Conservation (phyloP, 1,139 yeast species). For the Yamadazyma mexicana region DNA sequence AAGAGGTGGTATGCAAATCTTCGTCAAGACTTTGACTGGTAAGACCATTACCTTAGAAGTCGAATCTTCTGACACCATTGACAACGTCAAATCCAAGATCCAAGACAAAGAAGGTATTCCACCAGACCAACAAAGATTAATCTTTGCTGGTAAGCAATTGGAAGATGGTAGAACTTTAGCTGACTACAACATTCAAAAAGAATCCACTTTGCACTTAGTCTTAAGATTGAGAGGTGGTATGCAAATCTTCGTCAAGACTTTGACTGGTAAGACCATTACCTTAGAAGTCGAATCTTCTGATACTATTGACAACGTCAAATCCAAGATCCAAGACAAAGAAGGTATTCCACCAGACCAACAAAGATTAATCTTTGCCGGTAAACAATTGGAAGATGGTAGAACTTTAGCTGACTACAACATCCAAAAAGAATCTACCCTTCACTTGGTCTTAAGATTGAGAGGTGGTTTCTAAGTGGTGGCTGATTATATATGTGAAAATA, state of each 20-base stretch:
- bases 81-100: conserved; percentile 95
- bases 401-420: conserved; percentile 48
- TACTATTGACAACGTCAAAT: conserved; percentile 79
- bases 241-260: conserved; percentile 87
- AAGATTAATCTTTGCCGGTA: conserved; percentile 94
- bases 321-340: conserved; percentile 96
- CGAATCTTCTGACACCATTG: conserved; percentile 37
- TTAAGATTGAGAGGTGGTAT: conserved; percentile 98
- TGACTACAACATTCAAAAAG: conserved; percentile 35
- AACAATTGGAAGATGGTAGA: conserved; percentile 96
- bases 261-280: conserved; percentile 84
- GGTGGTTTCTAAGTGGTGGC: conserved; percentile 48
- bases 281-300: conserved; percentile 42
- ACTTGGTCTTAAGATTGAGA: conserved; percentile 57
- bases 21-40: conserved; percentile 97
- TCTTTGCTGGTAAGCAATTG: conserved; percentile 98
- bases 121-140: conserved; percentile 96
- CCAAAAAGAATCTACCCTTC: conserved; percentile 50
- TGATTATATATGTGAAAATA: conserved; percentile 1
- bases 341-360: conserved; percentile 98
- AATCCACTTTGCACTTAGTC: conserved; percentile 91
- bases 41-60: conserved; percentile 62
- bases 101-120: conserved; percentile 98
- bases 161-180: conserved; percentile 88
- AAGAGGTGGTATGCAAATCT: conserved; percentile 99